Percentiles rank a stretch among this genome's conserved stretches.
Conservation (phyloP, 768 basidiomycete genomes). For the Serendipita sp. region DNA sequence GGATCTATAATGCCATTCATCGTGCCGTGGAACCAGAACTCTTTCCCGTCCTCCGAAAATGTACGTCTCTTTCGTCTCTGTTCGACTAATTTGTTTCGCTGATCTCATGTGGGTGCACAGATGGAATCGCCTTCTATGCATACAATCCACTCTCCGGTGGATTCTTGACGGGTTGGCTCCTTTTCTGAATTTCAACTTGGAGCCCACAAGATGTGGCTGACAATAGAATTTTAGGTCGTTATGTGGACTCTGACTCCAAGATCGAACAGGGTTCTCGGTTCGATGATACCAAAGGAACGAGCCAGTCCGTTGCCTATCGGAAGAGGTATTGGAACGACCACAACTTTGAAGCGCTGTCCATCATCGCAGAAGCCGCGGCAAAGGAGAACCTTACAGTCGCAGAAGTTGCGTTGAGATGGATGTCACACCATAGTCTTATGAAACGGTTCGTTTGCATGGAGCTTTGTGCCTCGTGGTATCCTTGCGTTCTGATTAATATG, state of each 20-base stretch:
- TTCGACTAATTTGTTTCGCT: neutral
- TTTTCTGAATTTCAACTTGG: slow-evolving; percentile 9
- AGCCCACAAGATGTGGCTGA: neutral
- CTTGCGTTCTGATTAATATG: neutral
- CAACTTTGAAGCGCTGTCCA: slow-evolving; percentile 32
- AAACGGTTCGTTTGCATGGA: slow-evolving; percentile 14
- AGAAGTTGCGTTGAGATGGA: slow-evolving; percentile 30
- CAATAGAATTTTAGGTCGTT: neutral
- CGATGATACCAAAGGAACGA: slow-evolving; percentile 32
- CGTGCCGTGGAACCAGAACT: slow-evolving; percentile 25
- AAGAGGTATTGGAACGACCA: slow-evolving; percentile 38
- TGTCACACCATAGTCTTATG: slow-evolving; percentile 31
- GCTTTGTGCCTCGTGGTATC: neutral
- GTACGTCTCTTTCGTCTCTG: neutral
- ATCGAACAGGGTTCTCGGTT: slow-evolving; percentile 41
- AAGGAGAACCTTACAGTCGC: slow-evolving; percentile 21
- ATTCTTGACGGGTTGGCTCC: slow-evolving; percentile 26
- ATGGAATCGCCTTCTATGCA: neutral
- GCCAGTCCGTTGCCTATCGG: slow-evolving; percentile 27
- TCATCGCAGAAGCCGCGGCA: slow-evolving; percentile 26
- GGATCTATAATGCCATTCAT: slow-evolving; percentile 29
- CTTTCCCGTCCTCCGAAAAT: slow-evolving; percentile 27
- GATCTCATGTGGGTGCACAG: neutral
- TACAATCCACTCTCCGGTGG: slow-evolving; percentile 21
- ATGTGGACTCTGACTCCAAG: slow-evolving; percentile 16